A percentile compares a stretch with the other conserved stretches of the same genome.
Evolutionary conservation across 225 moss, liverwort and hornwort genomes (phyloP).

Genomic region (Polytrichum formosum): DNA sequence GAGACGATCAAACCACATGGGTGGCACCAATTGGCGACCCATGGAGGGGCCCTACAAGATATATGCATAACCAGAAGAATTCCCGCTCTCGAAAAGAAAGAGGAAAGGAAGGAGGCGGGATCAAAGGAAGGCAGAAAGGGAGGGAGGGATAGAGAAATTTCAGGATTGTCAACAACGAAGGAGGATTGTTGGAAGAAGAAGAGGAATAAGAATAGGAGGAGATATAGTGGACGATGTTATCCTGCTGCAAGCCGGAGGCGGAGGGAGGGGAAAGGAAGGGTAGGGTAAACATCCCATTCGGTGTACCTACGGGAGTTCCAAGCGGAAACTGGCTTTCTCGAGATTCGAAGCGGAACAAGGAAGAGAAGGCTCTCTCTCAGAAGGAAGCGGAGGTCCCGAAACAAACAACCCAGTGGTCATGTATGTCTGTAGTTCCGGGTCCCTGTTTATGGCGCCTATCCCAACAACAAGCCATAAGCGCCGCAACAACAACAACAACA

Average conservation of each 20-base stretch:
- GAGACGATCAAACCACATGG: too few relatives aligned
- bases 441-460: conserved; percentile 1
- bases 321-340: not conserved
- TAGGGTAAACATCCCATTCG: conserved; percentile 5
- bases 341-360: conserved; percentile 24
- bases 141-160: too few relatives aligned
- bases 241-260: not conserved
- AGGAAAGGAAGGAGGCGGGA: too few relatives aligned
- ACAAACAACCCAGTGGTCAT: conserved; percentile 14
- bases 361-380: too few relatives aligned
- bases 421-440: conserved; percentile 7
- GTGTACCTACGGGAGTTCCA: conserved; percentile 10
- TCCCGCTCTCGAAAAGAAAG: too few relatives aligned
- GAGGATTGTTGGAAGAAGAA: too few relatives aligned
- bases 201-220: not conserved
- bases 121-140: too few relatives aligned
- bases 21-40: too few relatives aligned
- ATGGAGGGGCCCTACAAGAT: too few relatives aligned
- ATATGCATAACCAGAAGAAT: too few relatives aligned
- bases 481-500: too few relatives aligned
- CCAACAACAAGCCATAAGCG: not conserved
- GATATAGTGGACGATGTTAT: not conserved
- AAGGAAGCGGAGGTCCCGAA: conserved; percentile 14
- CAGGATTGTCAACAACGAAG: too few relatives aligned
- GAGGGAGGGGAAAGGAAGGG: not conserved